Conservation (phyloP, 495 filamentous ascomycete species). For the Lophiostoma macrostomum region DNA sequence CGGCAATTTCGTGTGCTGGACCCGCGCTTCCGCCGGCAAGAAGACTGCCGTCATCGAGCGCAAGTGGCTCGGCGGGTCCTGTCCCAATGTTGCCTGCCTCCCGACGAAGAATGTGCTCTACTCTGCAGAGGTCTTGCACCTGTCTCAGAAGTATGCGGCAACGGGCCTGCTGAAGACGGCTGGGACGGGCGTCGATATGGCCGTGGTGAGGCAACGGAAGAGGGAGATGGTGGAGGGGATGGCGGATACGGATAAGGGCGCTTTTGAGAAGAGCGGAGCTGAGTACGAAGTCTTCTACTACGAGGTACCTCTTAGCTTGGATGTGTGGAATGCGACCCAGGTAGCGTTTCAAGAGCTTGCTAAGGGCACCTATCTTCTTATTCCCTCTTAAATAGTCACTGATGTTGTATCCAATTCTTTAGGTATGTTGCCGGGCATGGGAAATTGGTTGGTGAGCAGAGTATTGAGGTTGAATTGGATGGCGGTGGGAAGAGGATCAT, state of each 20-base stretch:
- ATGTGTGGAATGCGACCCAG: too few species aligned
- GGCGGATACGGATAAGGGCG: conserved; percentile 14
- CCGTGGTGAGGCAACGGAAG: conserved; percentile 7
- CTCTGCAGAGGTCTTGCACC: conserved; percentile 7
- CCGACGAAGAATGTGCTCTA: conserved; percentile 20
- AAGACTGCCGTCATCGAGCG: conserved; percentile 19
- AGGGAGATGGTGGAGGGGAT: conserved; percentile 22
- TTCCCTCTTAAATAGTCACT: too few species aligned
- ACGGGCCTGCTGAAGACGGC: conserved; percentile 8
- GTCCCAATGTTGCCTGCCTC: conserved; percentile 26
- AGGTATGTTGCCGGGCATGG: conserved; percentile 13
- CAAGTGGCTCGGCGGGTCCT: conserved; percentile 24
- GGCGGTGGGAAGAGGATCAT: conserved; percentile 13
- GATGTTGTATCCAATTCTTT: too few species aligned
- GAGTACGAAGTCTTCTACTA: too few species aligned
- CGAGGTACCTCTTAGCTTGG: too few species aligned
- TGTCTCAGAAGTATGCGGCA: background rate
- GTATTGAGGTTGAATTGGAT: conserved; percentile 7
- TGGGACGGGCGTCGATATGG: conserved; percentile 7
- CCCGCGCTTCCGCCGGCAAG: background rate
- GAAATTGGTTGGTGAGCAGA: conserved; percentile 13
- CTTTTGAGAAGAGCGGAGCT: conserved; percentile 8
- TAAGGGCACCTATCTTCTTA: too few species aligned
- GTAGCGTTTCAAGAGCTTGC: too few species aligned
- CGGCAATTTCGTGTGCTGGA: conserved; percentile 13